Evolutionary conservation across 208 protist genomes (phyloP).

Genomic region (Leishmania turanica): DNA sequence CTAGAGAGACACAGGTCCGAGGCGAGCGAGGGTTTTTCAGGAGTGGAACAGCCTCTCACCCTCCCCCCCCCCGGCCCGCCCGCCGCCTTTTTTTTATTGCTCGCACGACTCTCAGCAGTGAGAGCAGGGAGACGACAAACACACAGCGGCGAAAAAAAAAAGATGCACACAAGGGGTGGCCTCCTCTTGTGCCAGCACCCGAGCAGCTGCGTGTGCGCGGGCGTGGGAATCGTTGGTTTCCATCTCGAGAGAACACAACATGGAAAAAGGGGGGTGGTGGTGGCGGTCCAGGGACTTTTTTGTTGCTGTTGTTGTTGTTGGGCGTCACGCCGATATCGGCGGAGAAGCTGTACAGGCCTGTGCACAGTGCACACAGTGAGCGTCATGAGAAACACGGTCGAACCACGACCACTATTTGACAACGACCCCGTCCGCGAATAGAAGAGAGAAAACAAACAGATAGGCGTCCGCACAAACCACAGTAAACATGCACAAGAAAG

Average conservation of each 20-base stretch:
- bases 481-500: background rate
- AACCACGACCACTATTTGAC: background rate
- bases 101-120: background rate
- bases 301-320: background rate
- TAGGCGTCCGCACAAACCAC: background rate
- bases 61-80: background rate
- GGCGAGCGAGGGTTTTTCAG: background rate
- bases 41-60: background rate
- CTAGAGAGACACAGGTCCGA: background rate
- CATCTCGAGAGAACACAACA: background rate
- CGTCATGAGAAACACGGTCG: background rate
- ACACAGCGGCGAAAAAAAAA: background rate
- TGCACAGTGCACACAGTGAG: background rate
- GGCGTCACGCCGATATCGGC: background rate
- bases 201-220: background rate
- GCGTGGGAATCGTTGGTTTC: background rate
- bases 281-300: background rate
- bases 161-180: background rate
- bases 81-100: background rate
- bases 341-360: background rate
- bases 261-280: background rate
- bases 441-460: background rate
- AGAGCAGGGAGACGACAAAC: background rate
- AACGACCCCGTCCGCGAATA: background rate
- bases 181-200: background rate